Conservation (phyloP, 2,329 filamentous ascomycete genomes). For the Bipolaris zeicola region DNA sequence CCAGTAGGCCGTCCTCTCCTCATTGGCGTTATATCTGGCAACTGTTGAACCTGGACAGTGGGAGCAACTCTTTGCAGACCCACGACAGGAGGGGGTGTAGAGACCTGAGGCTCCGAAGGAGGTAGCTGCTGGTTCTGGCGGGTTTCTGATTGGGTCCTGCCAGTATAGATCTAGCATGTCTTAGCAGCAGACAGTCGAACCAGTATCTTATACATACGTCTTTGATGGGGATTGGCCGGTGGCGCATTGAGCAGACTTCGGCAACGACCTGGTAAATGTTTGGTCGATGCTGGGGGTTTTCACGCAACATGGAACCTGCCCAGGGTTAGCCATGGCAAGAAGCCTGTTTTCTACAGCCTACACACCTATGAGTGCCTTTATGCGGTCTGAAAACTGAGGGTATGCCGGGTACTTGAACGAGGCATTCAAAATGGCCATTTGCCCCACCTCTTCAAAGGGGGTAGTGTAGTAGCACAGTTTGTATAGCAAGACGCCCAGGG, state of each 20-base stretch:
- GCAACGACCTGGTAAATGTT: conserved; percentile 93
- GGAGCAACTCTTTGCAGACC: conserved; percentile 84
- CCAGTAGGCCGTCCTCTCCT: conserved; percentile 76
- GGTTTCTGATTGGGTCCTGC: conserved; percentile 67
- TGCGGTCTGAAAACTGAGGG: conserved; percentile 83
- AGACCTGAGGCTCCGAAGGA: conserved; percentile 58
- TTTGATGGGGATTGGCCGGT: conserved; percentile 82
- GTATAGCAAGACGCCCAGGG: conserved; percentile 90
- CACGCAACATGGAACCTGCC: conserved; percentile 84
- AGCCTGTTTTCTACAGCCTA: conserved; percentile 31
- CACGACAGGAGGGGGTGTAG: conserved; percentile 64
- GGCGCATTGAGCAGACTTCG: conserved; percentile 88
- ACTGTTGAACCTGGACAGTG: conserved; percentile 69
- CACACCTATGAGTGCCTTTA: conserved; percentile 88
- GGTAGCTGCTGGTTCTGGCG: conserved; percentile 66
- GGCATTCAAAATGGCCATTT: conserved; percentile 95
- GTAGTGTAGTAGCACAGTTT: conserved; percentile 99
- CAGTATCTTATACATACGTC: conserved; percentile 64
- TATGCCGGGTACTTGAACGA: conserved; percentile 90
- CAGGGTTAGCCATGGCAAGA: conserved; percentile 20
- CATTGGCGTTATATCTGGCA: conserved; percentile 95
- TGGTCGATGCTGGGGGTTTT: conserved; percentile 77
- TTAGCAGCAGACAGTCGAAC: conserved; percentile 25
- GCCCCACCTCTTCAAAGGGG: conserved; percentile 95
- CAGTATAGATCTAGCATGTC: conserved; percentile 54